Evolutionary conservation across 2,329 filamentous ascomycete genomes (phyloP), one percentile per base, ranked within the genome.

Genomic region (Aspergillus quadricinctus): DNA sequence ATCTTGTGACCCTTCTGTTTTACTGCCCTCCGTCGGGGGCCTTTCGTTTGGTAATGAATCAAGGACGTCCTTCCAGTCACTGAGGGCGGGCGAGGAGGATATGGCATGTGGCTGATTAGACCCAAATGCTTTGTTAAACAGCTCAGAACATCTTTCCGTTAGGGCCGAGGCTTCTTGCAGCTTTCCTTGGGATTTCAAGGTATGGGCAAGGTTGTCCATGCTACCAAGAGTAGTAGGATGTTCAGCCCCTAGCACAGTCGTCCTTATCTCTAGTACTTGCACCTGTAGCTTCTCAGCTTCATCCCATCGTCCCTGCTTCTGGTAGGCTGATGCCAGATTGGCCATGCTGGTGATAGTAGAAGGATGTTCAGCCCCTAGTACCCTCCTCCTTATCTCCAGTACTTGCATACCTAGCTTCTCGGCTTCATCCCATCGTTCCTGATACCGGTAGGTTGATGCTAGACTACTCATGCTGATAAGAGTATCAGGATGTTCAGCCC

Each of bases 271-370:
- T 9, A 52, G 31, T 4, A 59, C 57, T 27, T 51, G 49, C 7
- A 48, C 48, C 21, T 55, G 53, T 8, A 61, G 40, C 21, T 55
- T 21, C 46, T 59, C 59, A 3, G 57, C 59, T 17, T 57, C 57
- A 10, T 51, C 28, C 50, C 45, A 49, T n/a, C 52, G 57, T 3
- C 53, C 54, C 41, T 48, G 50, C 4, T 48, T 28, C 11, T 51
- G 46, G 29, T 56, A 58, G n/a, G 50, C 55, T 4, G 56, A 48
- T 8, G 53, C 54, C 9, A 61, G 41, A 11, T 59, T 61, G 2
- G 56, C 49, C 52, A 58, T 58, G 14, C 53, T 52, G 2, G 49
- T 57, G 5, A 57, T 35, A 4, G 56, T 57, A 1, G 35, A 7
- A 4, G 51, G 49, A 50, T 61, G 51, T 19, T 43, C 25, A 5